These are phyloP conservation scores for Arctium minus DNA, from an alignment of 129 eudicot species.

Conservation along the genomic window DNA sequence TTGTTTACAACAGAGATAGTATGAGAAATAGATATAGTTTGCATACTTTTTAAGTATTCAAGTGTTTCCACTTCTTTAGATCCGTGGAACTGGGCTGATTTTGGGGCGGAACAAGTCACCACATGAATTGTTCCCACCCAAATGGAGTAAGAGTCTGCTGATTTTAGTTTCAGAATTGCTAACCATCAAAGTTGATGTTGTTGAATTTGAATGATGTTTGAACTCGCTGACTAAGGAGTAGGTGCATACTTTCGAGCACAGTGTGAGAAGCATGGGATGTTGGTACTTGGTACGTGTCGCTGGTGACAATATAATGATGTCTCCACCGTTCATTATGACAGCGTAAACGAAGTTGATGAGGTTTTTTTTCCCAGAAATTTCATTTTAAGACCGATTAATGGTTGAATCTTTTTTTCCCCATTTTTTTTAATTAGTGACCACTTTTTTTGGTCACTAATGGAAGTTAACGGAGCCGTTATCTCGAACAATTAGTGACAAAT, in stretches of 20 bases:
- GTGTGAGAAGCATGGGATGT: constrained; percentile 79
- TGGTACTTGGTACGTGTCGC: constrained; percentile 53
- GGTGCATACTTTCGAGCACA: constrained; percentile 83
- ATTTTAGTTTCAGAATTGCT: too few species aligned
- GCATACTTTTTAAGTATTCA: too few species aligned
- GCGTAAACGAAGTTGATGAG: constrained; percentile 62
- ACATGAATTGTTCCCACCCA: too few species aligned
- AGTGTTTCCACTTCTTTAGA: constrained; percentile 23
- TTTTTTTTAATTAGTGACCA: too few species aligned
- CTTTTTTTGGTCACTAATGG: too few species aligned
- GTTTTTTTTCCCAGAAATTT: constrained; percentile 18
- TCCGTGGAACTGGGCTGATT: constrained; percentile 55
- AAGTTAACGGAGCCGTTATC: too few species aligned
- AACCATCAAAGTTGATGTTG: too few species aligned
- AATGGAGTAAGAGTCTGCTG: too few species aligned
- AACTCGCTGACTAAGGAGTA: constrained; percentile 33
- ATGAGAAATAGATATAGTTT: background rate
- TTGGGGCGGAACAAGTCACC: constrained; percentile 9
- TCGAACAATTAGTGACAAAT: too few species aligned
- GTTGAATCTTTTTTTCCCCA: too few species aligned
- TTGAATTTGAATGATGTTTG: background rate
- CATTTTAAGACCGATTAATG: too few species aligned
- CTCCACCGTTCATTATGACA: constrained; percentile 69
- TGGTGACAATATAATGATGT: constrained; percentile 80
- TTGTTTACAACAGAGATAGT: background rate